phyloP scores from a whole-genome alignment of 2,329 filamentous ascomycete species.

The Orbilia oligospora region DNA sequence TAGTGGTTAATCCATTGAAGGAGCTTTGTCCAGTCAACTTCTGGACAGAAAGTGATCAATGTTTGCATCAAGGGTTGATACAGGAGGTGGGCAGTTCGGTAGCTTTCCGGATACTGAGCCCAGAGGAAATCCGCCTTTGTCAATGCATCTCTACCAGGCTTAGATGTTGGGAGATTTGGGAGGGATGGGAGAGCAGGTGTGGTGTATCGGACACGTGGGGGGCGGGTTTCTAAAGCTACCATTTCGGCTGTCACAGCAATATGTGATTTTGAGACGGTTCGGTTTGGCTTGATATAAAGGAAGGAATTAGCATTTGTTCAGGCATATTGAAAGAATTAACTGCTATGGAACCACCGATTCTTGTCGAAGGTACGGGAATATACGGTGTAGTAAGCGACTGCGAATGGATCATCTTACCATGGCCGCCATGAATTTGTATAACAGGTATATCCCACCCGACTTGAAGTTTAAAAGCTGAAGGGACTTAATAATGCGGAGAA shows the following conservation, averaged over 20 bases:
- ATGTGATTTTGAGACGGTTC: slow-evolving; percentile 12
- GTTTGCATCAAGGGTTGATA: slow-evolving; percentile 39
- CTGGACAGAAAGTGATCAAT: slow-evolving; percentile 43
- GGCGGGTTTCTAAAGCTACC: slow-evolving; percentile 10
- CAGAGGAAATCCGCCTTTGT: slow-evolving; percentile 28
- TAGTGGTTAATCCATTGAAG: slow-evolving; percentile 45
- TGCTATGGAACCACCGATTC: background rate
- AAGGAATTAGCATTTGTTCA: slow-evolving; percentile 5
- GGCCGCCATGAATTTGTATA: background rate
- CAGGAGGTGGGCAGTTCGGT: slow-evolving; percentile 36
- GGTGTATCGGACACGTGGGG: slow-evolving; percentile 3
- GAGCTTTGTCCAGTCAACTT: slow-evolving; percentile 54
- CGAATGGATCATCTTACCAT: slow-evolving; percentile 3
- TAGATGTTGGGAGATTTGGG: slow-evolving; percentile 13
- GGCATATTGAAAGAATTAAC: background rate
- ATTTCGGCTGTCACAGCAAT: slow-evolving; percentile 10
- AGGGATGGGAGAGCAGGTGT: slow-evolving; percentile 30
- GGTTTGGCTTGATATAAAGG: background rate
- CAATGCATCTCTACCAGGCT: slow-evolving; percentile 36
- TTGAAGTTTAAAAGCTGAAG: too few species aligned
- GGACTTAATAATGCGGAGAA: background rate
- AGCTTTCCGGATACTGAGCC: slow-evolving; percentile 15
- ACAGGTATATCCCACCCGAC: background rate
- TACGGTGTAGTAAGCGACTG: background rate
- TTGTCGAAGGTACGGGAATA: slow-evolving; percentile 18